Evolutionary conservation across 257 asterid genomes (phyloP), one percentile per base, ranked within the genome.

Genomic region (Knoxia roxburghii): DNA sequence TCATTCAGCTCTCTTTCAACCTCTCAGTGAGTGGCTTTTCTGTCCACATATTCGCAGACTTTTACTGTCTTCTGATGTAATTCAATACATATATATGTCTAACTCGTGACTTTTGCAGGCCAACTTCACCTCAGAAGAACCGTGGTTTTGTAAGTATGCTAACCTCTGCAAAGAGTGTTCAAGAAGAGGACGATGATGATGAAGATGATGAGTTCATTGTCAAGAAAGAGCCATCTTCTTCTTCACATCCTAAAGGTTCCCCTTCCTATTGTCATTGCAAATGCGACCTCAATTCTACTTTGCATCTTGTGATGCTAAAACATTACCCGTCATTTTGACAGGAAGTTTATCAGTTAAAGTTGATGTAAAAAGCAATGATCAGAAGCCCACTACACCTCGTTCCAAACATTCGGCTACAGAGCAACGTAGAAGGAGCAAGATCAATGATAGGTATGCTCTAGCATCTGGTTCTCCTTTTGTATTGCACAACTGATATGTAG

Each of bases 351-450:
- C 89, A 13, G 81, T 88, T 40, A 90, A 88, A 77, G 77, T 80
- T 67, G 91, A 90, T 78, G 84, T 87, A 40, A 89, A 81, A 81
- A 74, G 75, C 69, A 69, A 33, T 21, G 89, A 85, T 61, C 95
- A 88, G 79, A 94, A 82, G 82, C 95, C 99, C 43, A 90, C 75
- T 74, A 94, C 96, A 40, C 91, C 96, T 9, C 96, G 99, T 52
- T 94, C 98, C 1, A 94, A 90, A 73, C 99, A 94, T 86, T 94
- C 99, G 2, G 99, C 97, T 71, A 94, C 99, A 30, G 99, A 94
- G 78, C 98, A 94, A 65, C 96, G 99, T n/a, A 81, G 99, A 79
- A 85, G 99, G 81, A 81, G 99, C 87, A 94, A 94, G 82, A 94
- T 94, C 72, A 94, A 94, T 77, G 98, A 94, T 87, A 88, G 99